Evolutionary conservation across 225 moss, liverwort and hornwort genomes (phyloP).

Genomic region (Asterella californica): DNA sequence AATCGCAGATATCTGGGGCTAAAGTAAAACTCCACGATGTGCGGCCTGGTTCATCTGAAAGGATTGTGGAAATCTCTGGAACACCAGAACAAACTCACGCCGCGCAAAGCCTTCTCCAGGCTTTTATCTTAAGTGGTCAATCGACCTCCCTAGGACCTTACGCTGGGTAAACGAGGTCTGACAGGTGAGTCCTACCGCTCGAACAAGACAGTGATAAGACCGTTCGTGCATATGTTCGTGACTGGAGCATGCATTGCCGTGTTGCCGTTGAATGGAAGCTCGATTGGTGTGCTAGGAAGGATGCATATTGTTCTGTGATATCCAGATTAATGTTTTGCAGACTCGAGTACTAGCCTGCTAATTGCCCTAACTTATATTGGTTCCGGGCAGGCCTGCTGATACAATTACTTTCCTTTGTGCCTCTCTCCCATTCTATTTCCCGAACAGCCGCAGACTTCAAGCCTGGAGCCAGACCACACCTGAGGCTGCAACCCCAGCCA

Average conservation of each 20-base stretch:
- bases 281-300: not conserved
- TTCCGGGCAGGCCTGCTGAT: slow-evolving; percentile 58
- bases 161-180: slow-evolving; percentile 23
- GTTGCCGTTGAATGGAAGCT: not conserved
- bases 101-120: slow-evolving; percentile 84
- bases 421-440: slow-evolving; percentile 54
- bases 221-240: not conserved
- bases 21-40: slow-evolving; percentile 95
- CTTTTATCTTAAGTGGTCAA: slow-evolving; percentile 75
- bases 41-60: slow-evolving; percentile 78
- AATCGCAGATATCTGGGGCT: slow-evolving; percentile 78
- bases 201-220: not conserved
- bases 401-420: slow-evolving; percentile 61
- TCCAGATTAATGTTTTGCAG: slow-evolving; percentile 24
- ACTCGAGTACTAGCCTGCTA: slow-evolving; percentile 34
- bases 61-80: slow-evolving; percentile 90
- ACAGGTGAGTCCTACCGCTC: slow-evolving; percentile 28
- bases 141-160: slow-evolving; percentile 44
- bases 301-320: not conserved
- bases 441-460: slow-evolving; percentile 69
- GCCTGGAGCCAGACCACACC: slow-evolving; percentile 67
- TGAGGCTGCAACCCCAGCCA: slow-evolving; percentile 55
- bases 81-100: slow-evolving; percentile 82
- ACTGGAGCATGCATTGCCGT: not conserved
- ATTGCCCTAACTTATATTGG: slow-evolving; percentile 44